Conservation (phyloP, 1,139 yeast genomes). For the Yamadazyma diddensiae region DNA sequence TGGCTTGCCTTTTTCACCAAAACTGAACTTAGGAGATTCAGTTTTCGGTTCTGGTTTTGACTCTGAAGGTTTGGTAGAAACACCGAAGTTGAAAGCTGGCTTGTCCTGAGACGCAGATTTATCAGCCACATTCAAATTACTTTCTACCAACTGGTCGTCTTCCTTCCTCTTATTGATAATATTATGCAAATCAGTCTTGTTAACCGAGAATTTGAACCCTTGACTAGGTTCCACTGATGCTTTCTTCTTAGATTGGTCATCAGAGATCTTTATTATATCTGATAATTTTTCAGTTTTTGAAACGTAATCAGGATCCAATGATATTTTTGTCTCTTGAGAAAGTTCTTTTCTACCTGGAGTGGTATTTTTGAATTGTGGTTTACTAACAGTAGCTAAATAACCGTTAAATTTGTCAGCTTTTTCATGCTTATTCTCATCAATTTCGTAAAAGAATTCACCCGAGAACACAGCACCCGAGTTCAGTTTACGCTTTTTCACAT, state of each 20-base stretch:
- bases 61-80: conserved; percentile 12
- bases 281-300: conserved; percentile 24
- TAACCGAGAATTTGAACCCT: conserved; percentile 37
- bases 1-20: conserved; percentile 8
- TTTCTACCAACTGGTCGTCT: conserved; percentile 10
- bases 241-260: conserved; percentile 11
- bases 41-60: too few species aligned
- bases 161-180: conserved; percentile 21
- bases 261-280: conserved; percentile 30
- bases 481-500: conserved; percentile 15
- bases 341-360: conserved; percentile 10
- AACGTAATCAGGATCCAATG: conserved; percentile 28
- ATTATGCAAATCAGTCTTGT: conserved; percentile 23
- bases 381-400: conserved; percentile 29
- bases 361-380: conserved; percentile 23
- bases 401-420: conserved; percentile 22
- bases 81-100: conserved; percentile 11
- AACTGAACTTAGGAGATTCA: conserved; percentile 10
- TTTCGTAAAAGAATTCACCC: conserved; percentile 39
- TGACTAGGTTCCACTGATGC: conserved; percentile 29
- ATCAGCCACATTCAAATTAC: not conserved
- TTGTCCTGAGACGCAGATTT: not conserved
- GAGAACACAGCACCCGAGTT: conserved; percentile 26
- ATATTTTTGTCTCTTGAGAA: conserved; percentile 8
- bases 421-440: conserved; percentile 13